Conservation (phyloP, 2,329 filamentous ascomycete genomes). For the Zopfia rhizophila region DNA sequence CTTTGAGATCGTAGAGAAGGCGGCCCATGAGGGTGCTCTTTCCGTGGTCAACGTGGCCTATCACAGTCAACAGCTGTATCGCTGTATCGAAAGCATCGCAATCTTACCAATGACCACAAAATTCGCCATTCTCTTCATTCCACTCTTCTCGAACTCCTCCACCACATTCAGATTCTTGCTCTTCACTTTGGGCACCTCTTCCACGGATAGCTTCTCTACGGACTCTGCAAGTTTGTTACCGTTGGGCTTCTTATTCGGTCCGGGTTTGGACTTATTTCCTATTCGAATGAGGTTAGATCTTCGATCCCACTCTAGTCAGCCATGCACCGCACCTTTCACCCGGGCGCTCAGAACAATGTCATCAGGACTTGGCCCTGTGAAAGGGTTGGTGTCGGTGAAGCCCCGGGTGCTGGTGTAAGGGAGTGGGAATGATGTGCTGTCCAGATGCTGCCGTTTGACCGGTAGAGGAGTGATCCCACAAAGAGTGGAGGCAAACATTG, state of each 20-base stretch:
- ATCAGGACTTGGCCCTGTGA: slow-evolving; percentile 89
- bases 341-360: slow-evolving; percentile 89
- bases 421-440: slow-evolving; percentile 40
- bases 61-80: neutral
- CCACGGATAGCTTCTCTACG: slow-evolving; percentile 60
- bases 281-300: slow-evolving; percentile 24
- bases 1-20: slow-evolving; percentile 86
- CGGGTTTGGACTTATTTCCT: slow-evolving; percentile 36
- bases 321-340: slow-evolving; percentile 56
- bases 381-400: slow-evolving; percentile 67
- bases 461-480: slow-evolving; percentile 47
- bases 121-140: slow-evolving; percentile 82
- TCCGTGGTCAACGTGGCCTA: slow-evolving; percentile 95
- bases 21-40: slow-evolving; percentile 98
- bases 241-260: slow-evolving; percentile 40
- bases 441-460: slow-evolving; percentile 10
- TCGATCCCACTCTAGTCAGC: slow-evolving; percentile 29
- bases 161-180: slow-evolving; percentile 87
- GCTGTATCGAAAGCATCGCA: neutral
- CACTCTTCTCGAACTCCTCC: slow-evolving; percentile 79
- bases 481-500: slow-evolving; percentile 62
- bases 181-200: slow-evolving; percentile 64
- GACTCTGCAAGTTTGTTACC: slow-evolving; percentile 56
- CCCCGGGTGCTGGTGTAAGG: slow-evolving; percentile 51
- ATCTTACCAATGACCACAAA: slow-evolving; percentile 89